Conservation (phyloP, 2,329 filamentous ascomycete species). For the Colletotrichum karsti region DNA sequence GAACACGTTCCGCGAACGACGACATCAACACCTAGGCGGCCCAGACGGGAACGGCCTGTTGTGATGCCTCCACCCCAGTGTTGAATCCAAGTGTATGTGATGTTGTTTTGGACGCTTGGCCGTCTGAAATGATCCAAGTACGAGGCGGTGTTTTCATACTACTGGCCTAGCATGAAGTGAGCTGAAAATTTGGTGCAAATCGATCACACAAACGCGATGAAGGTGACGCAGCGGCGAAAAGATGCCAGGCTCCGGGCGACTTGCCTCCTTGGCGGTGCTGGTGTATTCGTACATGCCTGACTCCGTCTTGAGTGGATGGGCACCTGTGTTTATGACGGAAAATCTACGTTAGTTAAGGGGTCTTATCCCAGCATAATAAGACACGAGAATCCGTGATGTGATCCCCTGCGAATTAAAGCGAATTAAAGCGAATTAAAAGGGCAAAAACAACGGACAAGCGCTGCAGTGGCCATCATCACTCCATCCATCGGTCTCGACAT, state of each 20-base stretch:
- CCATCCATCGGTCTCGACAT: constrained; percentile 7
- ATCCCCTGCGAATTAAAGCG: too few species aligned
- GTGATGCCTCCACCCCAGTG: too few species aligned
- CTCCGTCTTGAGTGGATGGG: too few species aligned
- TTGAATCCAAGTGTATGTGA: too few species aligned
- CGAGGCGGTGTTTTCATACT: neutral
- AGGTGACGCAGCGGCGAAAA: neutral
- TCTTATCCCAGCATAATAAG: too few species aligned
- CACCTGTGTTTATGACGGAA: too few species aligned
- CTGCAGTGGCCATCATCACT: neutral
- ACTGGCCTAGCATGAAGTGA: neutral
- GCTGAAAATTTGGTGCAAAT: constrained; percentile 1
- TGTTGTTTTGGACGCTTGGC: neutral
- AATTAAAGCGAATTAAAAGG: too few species aligned
- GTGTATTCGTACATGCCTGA: too few species aligned
- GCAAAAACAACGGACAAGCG: neutral
- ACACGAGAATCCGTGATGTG: neutral
- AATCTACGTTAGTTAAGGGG: too few species aligned
- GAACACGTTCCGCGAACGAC: neutral
- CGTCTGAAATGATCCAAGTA: neutral
- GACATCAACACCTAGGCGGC: neutral
- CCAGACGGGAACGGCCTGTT: too few species aligned
- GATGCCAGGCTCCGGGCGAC: neutral
- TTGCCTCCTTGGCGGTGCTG: neutral
- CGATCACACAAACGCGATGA: too few species aligned